phyloP scores from a whole-genome alignment of 441 rosid species.

The Aleurites moluccanus region DNA sequence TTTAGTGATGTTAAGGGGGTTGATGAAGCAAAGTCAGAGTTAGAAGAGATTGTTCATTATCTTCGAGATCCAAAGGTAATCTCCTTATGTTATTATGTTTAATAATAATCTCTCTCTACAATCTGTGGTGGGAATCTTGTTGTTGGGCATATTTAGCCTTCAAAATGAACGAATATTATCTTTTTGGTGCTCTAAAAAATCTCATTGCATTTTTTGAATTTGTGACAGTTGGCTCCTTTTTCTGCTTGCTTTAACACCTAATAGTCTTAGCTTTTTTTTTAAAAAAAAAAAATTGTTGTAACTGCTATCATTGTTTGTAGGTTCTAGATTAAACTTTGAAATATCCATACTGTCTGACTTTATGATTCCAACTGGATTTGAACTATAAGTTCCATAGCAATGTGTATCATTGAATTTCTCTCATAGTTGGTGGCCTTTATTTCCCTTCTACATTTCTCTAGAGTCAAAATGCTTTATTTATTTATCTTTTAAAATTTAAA shows the following conservation, averaged over 20 bases:
- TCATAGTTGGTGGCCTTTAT: background rate
- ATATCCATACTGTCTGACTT: background rate
- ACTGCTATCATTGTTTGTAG: background rate
- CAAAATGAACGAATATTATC: background rate
- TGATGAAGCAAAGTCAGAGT: slow-evolving; percentile 95
- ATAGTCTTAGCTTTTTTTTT: background rate
- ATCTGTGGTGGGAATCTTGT: background rate
- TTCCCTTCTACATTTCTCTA: background rate
- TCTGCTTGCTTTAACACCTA: background rate
- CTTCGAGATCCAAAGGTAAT: slow-evolving; percentile 96
- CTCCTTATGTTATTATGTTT: slow-evolving; percentile 4
- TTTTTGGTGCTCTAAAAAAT: background rate
- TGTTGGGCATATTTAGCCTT: background rate
- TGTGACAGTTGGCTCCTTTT: background rate
- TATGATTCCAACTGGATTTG: background rate
- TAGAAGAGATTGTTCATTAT: slow-evolving; percentile 96
- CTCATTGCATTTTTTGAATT: background rate
- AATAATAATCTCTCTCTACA: background rate
- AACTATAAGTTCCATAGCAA: background rate
- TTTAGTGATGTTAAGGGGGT: slow-evolving; percentile 92
- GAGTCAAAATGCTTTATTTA: background rate
- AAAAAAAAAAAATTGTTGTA: too few relatives aligned
- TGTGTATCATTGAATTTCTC: background rate
- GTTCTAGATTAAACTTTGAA: background rate
- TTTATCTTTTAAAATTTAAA: background rate